Conservation (phyloP, 2,329 filamentous ascomycete species). For the Aspergillus brunneoviolaceus region DNA sequence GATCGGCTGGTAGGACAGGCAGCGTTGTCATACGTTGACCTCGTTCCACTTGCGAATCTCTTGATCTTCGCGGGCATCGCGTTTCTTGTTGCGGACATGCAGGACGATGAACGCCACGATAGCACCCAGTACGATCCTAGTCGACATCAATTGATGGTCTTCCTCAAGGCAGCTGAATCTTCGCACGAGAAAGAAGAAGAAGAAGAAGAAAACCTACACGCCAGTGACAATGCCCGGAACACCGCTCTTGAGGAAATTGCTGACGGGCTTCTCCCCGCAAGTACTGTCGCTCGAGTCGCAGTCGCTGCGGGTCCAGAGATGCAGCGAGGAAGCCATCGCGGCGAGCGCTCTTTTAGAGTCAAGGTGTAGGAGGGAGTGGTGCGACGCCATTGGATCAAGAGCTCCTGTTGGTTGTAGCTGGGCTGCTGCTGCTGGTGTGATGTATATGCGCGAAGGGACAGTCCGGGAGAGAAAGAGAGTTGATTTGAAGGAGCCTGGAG, state of each 20-base stretch:
- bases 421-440: too few relatives aligned
- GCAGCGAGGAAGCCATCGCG: neutral
- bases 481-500: too few relatives aligned
- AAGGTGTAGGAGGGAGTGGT: neutral
- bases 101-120: conserved; percentile 14
- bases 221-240: conserved; percentile 19
- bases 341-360: neutral
- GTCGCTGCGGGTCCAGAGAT: neutral
- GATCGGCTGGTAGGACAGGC: too few relatives aligned
- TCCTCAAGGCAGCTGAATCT: too few relatives aligned
- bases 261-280: conserved; percentile 17
- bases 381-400: neutral
- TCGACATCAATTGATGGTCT: neutral
- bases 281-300: neutral
- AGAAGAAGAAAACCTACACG: conserved; percentile 9
- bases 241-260: conserved; percentile 19
- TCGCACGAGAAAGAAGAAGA: neutral
- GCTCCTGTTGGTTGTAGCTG: too few relatives aligned
- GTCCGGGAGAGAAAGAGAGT: too few relatives aligned
- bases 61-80: conserved; percentile 16
- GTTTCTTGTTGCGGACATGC: conserved; percentile 19
- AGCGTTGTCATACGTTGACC: neutral
- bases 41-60: conserved; percentile 14
- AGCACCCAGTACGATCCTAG: conserved; percentile 15
- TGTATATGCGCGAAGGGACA: too few relatives aligned